Conservation (phyloP, 306 rosid species). For the Lotus japonicus region DNA sequence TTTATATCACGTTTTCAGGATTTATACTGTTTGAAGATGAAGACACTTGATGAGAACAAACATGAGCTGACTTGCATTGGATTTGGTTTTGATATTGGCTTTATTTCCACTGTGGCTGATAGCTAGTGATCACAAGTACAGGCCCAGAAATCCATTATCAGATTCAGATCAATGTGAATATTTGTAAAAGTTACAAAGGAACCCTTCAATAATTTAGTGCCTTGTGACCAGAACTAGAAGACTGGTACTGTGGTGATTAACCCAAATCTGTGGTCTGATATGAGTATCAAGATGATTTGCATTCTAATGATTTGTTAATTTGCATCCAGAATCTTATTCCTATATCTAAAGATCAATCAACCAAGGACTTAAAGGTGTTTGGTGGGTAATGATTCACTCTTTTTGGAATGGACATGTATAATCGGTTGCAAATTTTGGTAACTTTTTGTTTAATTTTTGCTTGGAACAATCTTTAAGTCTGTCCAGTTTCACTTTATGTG, state of each 20-base stretch:
- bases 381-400: constrained; percentile 16
- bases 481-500: constrained; percentile 21
- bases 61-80: too few species aligned
- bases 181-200: constrained; percentile 7
- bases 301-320: constrained; percentile 4
- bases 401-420: constrained; percentile 11
- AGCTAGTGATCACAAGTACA: too few species aligned
- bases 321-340: not conserved
- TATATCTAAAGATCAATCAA: not conserved
- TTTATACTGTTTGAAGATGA: too few species aligned
- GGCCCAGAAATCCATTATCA: not conserved
- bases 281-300: constrained; percentile 5
- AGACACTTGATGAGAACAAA: too few species aligned
- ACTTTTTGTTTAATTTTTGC: constrained; percentile 13
- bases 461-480: constrained; percentile 2
- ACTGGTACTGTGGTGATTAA: too few species aligned
- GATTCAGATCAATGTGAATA: not conserved
- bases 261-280: not conserved
- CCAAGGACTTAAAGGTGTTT: not conserved
- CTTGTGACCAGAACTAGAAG: too few species aligned
- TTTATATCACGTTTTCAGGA: too few species aligned
- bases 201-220: not conserved
- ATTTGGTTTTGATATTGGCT: too few species aligned
- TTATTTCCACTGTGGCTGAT: too few species aligned
- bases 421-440: not conserved